Conservation (phyloP, 169 alveolate genomes). For the Plasmodium adleri region DNA sequence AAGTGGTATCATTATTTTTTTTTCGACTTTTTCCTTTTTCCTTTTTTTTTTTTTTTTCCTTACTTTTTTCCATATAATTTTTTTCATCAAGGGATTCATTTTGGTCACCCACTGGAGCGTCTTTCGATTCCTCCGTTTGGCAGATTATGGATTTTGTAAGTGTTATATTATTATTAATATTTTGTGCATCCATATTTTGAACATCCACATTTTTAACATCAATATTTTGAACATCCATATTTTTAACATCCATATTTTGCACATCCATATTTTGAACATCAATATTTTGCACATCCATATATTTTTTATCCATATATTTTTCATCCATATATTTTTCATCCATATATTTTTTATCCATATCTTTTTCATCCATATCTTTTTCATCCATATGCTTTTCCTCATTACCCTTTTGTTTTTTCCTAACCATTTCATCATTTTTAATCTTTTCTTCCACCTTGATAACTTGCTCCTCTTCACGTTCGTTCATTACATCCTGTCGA, state of each 20-base stretch:
- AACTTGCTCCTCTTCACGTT: background rate
- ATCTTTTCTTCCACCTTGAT: background rate
- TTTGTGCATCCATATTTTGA: background rate
- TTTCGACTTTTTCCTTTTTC: background rate
- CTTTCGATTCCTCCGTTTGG: background rate
- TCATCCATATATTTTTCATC: background rate
- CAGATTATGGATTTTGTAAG: too few relatives aligned
- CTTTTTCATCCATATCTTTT: background rate
- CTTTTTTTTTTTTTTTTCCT: background rate
- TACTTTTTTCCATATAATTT: background rate
- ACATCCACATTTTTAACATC: background rate
- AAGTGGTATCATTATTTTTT: background rate
- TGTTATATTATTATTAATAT: background rate
- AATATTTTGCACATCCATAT: background rate
- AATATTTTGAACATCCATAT: background rate
- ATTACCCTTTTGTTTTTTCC: background rate
- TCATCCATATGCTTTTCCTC: conserved; percentile 4
- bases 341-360: background rate
- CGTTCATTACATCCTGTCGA: background rate
- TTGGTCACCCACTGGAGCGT: background rate
- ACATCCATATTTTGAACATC: background rate
- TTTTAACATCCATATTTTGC: background rate
- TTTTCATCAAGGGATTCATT: background rate
- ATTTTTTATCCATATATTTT: background rate
- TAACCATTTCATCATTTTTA: background rate